Evolutionary conservation across 176 grass and related monocot genomes (phyloP).

Genomic region (Aegilops umbellulata): DNA sequence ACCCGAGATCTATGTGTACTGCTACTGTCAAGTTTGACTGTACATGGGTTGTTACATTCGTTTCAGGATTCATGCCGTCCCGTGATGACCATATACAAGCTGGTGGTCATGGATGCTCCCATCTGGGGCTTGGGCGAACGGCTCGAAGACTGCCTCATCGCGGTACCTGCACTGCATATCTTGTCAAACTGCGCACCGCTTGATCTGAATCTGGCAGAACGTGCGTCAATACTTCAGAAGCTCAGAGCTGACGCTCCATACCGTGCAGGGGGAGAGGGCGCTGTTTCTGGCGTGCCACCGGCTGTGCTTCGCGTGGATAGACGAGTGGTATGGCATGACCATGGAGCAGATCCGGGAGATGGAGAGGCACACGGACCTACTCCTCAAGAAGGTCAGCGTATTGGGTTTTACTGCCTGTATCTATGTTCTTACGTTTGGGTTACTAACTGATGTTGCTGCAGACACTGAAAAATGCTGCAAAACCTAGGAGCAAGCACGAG

Average conservation of each 20-base stretch:
- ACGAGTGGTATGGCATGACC: conserved; percentile 90
- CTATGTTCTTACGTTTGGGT: not conserved
- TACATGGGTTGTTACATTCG: too few species aligned
- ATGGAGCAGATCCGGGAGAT: conserved; percentile 65
- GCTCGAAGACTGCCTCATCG: conserved; percentile 64
- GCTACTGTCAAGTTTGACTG: not conserved
- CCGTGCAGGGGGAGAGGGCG: conserved; percentile 60
- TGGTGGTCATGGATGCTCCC: conserved; percentile 70
- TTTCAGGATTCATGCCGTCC: conserved; percentile 62
- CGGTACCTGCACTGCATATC: conserved; percentile 36
- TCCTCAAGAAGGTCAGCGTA: conserved; percentile 67
- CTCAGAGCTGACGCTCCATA: conserved; percentile 9
- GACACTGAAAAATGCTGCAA: conserved; percentile 34
- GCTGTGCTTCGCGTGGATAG: conserved; percentile 91
- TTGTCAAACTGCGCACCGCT: not conserved
- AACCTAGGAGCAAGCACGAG: conserved; percentile 32
- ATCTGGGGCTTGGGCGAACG: conserved; percentile 81
- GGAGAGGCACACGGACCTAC: conserved; percentile 71
- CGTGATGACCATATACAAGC: conserved; percentile 82
- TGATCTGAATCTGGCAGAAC: not conserved
- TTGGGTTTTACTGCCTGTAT: not conserved
- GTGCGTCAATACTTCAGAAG: not conserved
- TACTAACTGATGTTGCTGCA: not conserved
- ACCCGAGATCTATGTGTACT: not conserved
- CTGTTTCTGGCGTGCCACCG: conserved; percentile 75